Base-by-base conservation (phyloP, 176 grass and related monocot species). In the Musa schizocarpa region DNA sequence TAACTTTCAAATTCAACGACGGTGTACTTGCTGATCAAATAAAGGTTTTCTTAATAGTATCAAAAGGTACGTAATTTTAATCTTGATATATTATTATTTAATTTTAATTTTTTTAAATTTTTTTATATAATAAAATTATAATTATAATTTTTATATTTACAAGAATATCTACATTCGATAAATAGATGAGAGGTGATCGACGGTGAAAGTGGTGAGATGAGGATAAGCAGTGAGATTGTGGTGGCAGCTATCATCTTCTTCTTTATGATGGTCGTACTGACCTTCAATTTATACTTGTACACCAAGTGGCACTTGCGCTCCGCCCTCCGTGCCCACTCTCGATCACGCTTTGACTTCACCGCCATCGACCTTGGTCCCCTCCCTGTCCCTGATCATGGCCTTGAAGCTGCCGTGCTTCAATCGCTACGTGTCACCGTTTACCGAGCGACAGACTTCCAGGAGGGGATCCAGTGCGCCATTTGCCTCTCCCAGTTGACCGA, bases 261-360 rank as follows among this genome's bases (percentile, higher is more conserved):
- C 16, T 92, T 92, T 72, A 74, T 92, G 77, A 86, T 96, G 21
- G 78, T 96, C 5, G 57, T 88, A 9, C 86, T 96, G 69, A 85
- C 88, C 26, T 96, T 89, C 82, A 83, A 92, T 8, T 87, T 96
- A 19, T 96, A 92, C 81, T 72, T 92, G 73, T 96, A 88, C 77
- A 87, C 89, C 22, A 89, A 84, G 81, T 68, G 89, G n/a, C 82
- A 82, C 83, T 79, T 96, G 2, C 72, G 89, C 1, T 13, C 69
- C 9, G 74, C 83, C 21, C 77, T 83, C 3, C 48, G 65, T 2
- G 8, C 24, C 6, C 26, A 67, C 2, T 20, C 34, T 5, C 34
- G 34, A 6, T 6, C 34, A 3, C 34, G 34, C 84, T 1, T 72
- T 77, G 23, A 75, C 81, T 3, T 78, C 84, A 12, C 23, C 9